These are phyloP conservation scores for Endocladia muricata DNA, from an alignment of 31 red algal species.

Conservation along the genomic window DNA sequence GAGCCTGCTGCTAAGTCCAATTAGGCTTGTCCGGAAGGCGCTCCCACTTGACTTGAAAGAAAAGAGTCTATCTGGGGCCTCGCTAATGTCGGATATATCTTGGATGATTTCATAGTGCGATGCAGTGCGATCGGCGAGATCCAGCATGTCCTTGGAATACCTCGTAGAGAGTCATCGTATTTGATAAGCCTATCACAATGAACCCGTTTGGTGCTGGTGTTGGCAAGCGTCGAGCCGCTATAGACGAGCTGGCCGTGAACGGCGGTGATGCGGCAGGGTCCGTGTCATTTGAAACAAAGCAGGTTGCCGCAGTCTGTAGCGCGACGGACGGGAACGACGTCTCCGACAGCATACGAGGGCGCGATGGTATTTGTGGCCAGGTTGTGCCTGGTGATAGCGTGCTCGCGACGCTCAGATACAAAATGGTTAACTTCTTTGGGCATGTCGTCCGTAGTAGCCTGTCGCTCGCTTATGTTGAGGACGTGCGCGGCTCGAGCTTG, in stretches of 20 bases:
- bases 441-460: neutral
- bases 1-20: slow-evolving; percentile 16
- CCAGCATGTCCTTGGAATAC: neutral
- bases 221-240: neutral
- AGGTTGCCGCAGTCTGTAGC: neutral
- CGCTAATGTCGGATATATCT: neutral
- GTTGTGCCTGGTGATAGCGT: slow-evolving; percentile 4
- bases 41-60: slow-evolving; percentile 5
- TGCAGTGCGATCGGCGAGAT: slow-evolving; percentile 7
- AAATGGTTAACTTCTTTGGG: slow-evolving; percentile 7
- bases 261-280: slow-evolving; percentile 2
- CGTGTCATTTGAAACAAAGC: slow-evolving; percentile 9
- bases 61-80: slow-evolving; percentile 8
- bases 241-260: neutral
- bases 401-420: neutral
- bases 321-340: slow-evolving; percentile 28
- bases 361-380: slow-evolving; percentile 6
- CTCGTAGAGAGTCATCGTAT: neutral
- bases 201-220: neutral
- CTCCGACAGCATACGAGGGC: neutral
- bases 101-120: neutral
- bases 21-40: slow-evolving; percentile 9
- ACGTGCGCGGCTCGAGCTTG: neutral
- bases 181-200: neutral
- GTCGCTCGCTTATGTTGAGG: neutral